These are phyloP conservation scores for Xylaria arbuscula DNA, from an alignment of 2,329 filamentous ascomycete genomes.

Conservation along the genomic window DNA sequence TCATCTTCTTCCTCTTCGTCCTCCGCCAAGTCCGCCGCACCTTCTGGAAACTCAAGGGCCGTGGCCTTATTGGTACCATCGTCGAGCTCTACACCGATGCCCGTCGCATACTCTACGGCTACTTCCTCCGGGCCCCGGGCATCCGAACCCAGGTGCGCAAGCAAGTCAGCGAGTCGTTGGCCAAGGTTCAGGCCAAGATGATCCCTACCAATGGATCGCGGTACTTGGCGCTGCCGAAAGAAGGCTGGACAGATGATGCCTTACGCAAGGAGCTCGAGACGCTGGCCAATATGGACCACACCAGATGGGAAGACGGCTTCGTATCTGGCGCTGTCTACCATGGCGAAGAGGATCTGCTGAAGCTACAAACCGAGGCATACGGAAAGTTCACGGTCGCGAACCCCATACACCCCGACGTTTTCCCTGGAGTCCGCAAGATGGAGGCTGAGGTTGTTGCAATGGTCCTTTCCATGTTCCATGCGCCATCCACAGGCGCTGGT, in stretches of 20 bases:
- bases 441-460: constrained; percentile 98
- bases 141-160: constrained; percentile 87
- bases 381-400: constrained; percentile 95
- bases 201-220: constrained; percentile 78
- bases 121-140: constrained; percentile 87
- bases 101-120: constrained; percentile 80
- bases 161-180: constrained; percentile 82
- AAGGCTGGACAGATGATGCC: constrained; percentile 83
- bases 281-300: constrained; percentile 89
- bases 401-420: constrained; percentile 97
- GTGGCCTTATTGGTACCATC: constrained; percentile 83
- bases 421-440: constrained; percentile 98
- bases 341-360: constrained; percentile 82
- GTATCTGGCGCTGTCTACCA: constrained; percentile 98
- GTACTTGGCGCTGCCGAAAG: constrained; percentile 80
- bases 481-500: constrained; percentile 84
- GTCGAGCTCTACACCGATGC: constrained; percentile 77
- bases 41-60: constrained; percentile 87
- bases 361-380: constrained; percentile 92
- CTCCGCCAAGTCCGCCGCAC: constrained; percentile 83
- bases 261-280: constrained; percentile 82
- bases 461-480: constrained; percentile 91
- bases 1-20: constrained; percentile 89
- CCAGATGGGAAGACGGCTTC: constrained; percentile 93
- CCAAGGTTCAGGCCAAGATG: constrained; percentile 85